phyloP scores from a whole-genome alignment of 257 asterid genomes.

The Nicotiana paniculata region DNA sequence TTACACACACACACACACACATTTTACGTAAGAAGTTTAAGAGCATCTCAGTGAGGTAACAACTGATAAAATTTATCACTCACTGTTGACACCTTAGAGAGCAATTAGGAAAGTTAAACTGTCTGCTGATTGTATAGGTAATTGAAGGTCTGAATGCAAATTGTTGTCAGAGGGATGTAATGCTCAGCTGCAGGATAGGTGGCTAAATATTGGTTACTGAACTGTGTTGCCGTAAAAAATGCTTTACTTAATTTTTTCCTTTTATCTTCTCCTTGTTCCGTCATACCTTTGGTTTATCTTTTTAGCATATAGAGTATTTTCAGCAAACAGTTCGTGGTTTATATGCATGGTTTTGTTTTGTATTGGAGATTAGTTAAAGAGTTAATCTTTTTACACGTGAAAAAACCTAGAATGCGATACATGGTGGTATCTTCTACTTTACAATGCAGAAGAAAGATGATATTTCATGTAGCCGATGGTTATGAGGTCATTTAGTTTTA shows the following conservation, averaged over 20 bases:
- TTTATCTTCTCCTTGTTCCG: not conserved
- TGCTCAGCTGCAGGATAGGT: not conserved
- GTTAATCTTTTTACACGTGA: not conserved
- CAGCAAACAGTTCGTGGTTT: not conserved
- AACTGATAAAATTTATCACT: not conserved
- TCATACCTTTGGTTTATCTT: not conserved
- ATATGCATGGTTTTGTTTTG: constrained; percentile 1
- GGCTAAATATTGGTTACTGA: not conserved
- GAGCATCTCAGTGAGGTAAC: not conserved
- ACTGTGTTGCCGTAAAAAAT: not conserved
- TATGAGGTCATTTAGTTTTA: not conserved
- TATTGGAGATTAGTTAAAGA: not conserved
- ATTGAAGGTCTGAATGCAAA: not conserved
- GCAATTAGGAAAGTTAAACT: not conserved
- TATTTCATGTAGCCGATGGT: not conserved
- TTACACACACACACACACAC: not conserved
- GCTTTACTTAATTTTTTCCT: not conserved
- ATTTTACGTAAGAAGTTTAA: not conserved
- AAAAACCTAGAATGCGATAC: not conserved
- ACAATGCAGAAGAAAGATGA: not conserved
- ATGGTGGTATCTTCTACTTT: not conserved
- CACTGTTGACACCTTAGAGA: not conserved
- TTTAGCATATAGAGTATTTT: not conserved
- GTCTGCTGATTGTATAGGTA: not conserved
- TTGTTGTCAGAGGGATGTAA: not conserved